phyloP scores from a whole-genome alignment of 345 rosid genomes.

The Eucalyptus grandis region DNA sequence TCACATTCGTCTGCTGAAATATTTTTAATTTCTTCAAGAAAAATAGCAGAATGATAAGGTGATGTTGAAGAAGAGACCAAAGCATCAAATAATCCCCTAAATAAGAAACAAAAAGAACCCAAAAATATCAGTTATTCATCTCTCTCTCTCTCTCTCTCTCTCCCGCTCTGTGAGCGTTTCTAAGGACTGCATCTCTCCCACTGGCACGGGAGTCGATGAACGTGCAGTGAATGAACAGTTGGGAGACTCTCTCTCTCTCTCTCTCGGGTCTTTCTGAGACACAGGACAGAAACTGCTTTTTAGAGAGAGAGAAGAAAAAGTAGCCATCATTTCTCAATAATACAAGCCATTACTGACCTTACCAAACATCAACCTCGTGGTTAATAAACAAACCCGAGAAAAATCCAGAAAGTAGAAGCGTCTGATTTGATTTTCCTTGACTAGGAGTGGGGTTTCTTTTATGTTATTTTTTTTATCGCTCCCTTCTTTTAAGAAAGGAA shows the following conservation, averaged over 20 bases:
- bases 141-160: not conserved
- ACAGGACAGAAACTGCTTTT: conserved; percentile 6
- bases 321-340: conserved; percentile 65
- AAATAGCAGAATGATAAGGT: not conserved
- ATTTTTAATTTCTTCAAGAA: not conserved
- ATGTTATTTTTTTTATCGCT: not conserved
- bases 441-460: not conserved
- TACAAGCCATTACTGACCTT: conserved; percentile 39
- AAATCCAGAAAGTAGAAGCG: conserved; percentile 9
- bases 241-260: not conserved
- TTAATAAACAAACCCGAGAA: conserved; percentile 13
- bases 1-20: not conserved
- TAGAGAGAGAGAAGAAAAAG: conserved; percentile 6
- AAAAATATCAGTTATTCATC: not conserved
- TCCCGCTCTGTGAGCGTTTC: not conserved
- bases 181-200: not conserved
- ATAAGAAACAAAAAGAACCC: not conserved
- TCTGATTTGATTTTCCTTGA: conserved; percentile 9
- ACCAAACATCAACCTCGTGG: conserved; percentile 46
- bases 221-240: conserved; percentile 8
- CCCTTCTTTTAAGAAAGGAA: not conserved
- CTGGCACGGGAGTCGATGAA: conserved; percentile 31
- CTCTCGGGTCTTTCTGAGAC: not conserved
- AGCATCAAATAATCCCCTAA: not conserved
- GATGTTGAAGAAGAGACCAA: not conserved